A percentile compares a stretch with the other conserved stretches of the same genome.
These are phyloP conservation scores for Rhododendron williamsianum DNA, from an alignment of 148 eudicot genomes.

Conservation along the genomic window DNA sequence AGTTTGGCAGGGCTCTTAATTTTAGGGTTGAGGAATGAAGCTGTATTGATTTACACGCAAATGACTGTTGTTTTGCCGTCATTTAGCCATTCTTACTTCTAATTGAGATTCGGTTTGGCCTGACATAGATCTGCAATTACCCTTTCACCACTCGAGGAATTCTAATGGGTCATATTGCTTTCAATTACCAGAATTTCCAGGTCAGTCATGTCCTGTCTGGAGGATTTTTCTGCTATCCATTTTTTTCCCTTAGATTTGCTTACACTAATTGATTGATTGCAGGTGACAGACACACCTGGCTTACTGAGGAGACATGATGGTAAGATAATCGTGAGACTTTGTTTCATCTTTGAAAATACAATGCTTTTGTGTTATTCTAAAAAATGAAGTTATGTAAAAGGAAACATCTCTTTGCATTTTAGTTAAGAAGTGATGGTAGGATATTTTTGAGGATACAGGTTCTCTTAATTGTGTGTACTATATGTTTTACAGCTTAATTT, in stretches of 20 bases:
- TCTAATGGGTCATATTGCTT: conserved; percentile 88
- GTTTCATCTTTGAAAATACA: neutral
- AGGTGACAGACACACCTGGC: conserved; percentile 99
- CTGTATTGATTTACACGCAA: neutral
- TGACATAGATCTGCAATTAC: conserved; percentile 80
- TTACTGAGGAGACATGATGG: conserved; percentile 74
- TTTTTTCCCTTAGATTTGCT: conserved; percentile 2
- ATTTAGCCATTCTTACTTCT: neutral
- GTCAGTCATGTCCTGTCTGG: conserved; percentile 28
- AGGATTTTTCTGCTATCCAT: neutral
- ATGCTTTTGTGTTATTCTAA: neutral
- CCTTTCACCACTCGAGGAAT: conserved; percentile 98
- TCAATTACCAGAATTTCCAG: conserved; percentile 85
- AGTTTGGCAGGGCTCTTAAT: conserved; percentile 3
- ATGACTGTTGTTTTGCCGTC: neutral
- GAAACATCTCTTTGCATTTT: neutral
- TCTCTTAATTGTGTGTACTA: neutral
- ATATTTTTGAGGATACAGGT: neutral
- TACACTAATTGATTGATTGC: conserved; percentile 14
- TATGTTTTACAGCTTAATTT: neutral
- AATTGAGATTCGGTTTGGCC: neutral
- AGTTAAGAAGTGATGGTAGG: neutral
- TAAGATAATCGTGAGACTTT: conserved; percentile 23
- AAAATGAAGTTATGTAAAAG: neutral
- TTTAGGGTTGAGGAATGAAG: neutral